A percentile compares a stretch with the other conserved stretches of the same genome.
phyloP scores from a whole-genome alignment of 116 monocot species.

The Iris pallida region DNA sequence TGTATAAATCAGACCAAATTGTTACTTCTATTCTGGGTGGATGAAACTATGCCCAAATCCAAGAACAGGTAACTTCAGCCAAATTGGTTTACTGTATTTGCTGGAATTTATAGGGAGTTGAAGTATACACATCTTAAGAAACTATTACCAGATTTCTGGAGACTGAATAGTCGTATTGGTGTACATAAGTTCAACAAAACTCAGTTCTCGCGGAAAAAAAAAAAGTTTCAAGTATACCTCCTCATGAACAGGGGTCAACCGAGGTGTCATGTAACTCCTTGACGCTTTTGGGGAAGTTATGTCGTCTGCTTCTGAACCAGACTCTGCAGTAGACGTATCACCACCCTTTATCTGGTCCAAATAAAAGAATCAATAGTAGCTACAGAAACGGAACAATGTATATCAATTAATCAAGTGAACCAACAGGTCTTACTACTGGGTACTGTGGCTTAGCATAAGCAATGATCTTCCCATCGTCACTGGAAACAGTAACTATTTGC shows the following conservation, averaged over 20 bases:
- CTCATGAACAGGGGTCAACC: conserved; percentile 82
- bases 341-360: conserved; percentile 64
- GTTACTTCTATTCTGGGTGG: too few relatives aligned
- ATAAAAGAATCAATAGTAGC: not conserved
- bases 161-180: too few relatives aligned
- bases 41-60: too few relatives aligned
- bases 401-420: not conserved
- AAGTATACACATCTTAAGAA: too few relatives aligned
- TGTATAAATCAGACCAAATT: too few relatives aligned
- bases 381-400: too few relatives aligned
- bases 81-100: too few relatives aligned
- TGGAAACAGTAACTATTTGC: conserved; percentile 23
- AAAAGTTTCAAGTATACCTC: conserved; percentile 37
- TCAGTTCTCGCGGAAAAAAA: not conserved
- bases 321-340: conserved; percentile 92
- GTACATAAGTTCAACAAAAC: too few relatives aligned
- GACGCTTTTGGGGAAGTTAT: conserved; percentile 48
- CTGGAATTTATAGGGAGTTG: too few relatives aligned
- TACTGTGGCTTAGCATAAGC: conserved; percentile 19
- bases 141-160: too few relatives aligned
- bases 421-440: not conserved
- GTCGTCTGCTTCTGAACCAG: conserved; percentile 94
- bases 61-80: too few relatives aligned
- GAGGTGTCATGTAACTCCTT: conserved; percentile 30
- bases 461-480: conserved; percentile 18